phyloP scores from a whole-genome alignment of 345 rosid species.

The Geranium rotundifolium region DNA sequence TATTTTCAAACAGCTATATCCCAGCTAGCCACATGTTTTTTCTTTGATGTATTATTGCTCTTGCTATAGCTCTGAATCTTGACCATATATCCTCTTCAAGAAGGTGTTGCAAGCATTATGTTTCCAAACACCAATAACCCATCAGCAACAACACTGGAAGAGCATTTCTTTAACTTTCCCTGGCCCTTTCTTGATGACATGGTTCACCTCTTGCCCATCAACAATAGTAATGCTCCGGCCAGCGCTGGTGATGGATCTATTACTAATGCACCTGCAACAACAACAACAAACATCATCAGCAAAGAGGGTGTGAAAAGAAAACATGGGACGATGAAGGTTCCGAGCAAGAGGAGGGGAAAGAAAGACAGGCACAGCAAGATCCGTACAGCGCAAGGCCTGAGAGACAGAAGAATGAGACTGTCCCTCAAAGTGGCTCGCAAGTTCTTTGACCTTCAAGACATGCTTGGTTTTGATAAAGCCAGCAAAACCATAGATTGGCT shows the following conservation, averaged over 20 bases:
- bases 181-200: constrained; percentile 3
- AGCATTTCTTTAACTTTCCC: constrained; percentile 18
- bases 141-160: neutral
- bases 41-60: no score
- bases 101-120: no score
- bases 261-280: neutral
- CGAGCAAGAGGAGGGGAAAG: constrained; percentile 30
- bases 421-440: constrained; percentile 58
- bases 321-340: neutral
- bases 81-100: no score
- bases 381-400: constrained; percentile 61
- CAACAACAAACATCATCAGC: neutral
- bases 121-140: no score
- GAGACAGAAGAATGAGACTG: constrained; percentile 65
- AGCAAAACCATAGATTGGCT: constrained; percentile 80
- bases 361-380: constrained; percentile 80
- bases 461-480: constrained; percentile 66
- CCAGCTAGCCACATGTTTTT: no score
- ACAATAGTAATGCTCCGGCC: no score
- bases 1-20: no score
- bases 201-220: neutral
- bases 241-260: no score
- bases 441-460: constrained; percentile 71
- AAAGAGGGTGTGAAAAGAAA: neutral
- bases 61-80: no score